Evolutionary conservation across 352 stramenopile species (phyloP), one percentile per base, ranked within the genome.

Genomic region (Aphanomyces euteiches): DNA sequence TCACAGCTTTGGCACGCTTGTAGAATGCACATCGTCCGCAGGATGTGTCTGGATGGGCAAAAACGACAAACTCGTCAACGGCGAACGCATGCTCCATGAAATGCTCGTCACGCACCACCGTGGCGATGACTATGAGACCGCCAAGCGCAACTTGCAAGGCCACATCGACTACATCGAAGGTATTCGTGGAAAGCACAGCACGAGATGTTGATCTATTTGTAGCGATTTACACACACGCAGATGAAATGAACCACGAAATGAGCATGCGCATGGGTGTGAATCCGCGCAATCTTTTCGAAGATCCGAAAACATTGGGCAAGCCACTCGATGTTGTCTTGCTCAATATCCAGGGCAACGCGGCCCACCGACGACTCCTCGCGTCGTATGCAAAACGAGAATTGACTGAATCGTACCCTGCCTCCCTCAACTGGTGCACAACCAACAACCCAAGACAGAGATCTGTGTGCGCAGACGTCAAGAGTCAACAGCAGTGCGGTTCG

Each of bases 401-500:
- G 28, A 71, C 48, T 17, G 4, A 15, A 7, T 39, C 68, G 19
- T 15, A 81, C 8, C 81, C 74, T 15, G 36, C 73, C 50, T 76
- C 81, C 53, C 63, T 94, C 39, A 77, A 94, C 63, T 94, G 86
- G 86, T 94, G 86, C 72, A 81, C 83, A 36, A 80, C 67, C 12
- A 77, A 94, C 73, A 94, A 92, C 67, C 69, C 82, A 15, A 66
- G 76, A 50, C 78, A 82, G 47, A 73, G 75, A 41, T 92, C 82
- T 67, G 81, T 92, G 58, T 94, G 86, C 50, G 88, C 83, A 3
- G 72, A 73, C 10, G 74, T 94, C 56, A 92, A 92, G 78, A 92
- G 81, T 69, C 84, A 94, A 66, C 84, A 90, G 66, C 79, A 84
- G 61, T 94, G 86, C 63, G 86, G 86, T 13, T 90, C 82, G 61